Evolutionary conservation across 345 rosid genomes (phyloP).

Genomic region (Turritis glabra): DNA sequence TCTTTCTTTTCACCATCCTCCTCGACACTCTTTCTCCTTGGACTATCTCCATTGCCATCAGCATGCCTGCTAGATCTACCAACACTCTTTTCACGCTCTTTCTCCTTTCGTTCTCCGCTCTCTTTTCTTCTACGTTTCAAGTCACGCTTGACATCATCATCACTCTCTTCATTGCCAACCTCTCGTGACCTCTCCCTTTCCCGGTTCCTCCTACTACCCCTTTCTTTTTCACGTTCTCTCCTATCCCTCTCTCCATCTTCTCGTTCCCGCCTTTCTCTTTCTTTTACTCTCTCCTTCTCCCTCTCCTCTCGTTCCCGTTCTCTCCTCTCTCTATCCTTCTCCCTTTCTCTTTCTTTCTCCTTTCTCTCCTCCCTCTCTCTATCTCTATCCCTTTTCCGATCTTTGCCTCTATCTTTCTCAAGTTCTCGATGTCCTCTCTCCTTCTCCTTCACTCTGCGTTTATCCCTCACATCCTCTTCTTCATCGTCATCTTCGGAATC

Average conservation of each 20-base stretch:
- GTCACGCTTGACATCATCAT: conserved; percentile 45
- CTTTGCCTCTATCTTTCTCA: conserved; percentile 40
- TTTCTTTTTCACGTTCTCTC: conserved; percentile 53
- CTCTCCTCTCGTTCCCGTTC: conserved; percentile 38
- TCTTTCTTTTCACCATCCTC: conserved; percentile 61
- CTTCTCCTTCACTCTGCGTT: conserved; percentile 43
- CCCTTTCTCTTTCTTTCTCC: conserved; percentile 36
- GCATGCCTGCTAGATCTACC: conserved; percentile 57
- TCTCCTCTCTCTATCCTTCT: conserved; percentile 41
- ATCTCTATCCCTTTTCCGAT: conserved; percentile 33
- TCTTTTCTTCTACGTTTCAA: conserved; percentile 67
- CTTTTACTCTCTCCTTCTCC: conserved; percentile 41
- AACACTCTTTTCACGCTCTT: conserved; percentile 57
- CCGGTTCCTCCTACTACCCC: conserved; percentile 55
- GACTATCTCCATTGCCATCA: conserved; percentile 59
- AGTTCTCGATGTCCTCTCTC: conserved; percentile 41
- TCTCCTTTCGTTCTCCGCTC: conserved; percentile 59
- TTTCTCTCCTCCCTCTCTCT: conserved; percentile 40
- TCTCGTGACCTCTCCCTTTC: conserved; percentile 66
- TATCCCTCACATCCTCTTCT: conserved; percentile 48
- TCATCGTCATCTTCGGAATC: conserved; percentile 50
- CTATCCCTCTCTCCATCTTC: conserved; percentile 41
- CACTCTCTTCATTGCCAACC: conserved; percentile 59
- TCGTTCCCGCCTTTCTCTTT: conserved; percentile 44
- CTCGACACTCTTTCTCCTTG: conserved; percentile 51